phyloP scores from a whole-genome alignment of 352 stramenopile genomes.

The Phytophthora ohioensis region DNA sequence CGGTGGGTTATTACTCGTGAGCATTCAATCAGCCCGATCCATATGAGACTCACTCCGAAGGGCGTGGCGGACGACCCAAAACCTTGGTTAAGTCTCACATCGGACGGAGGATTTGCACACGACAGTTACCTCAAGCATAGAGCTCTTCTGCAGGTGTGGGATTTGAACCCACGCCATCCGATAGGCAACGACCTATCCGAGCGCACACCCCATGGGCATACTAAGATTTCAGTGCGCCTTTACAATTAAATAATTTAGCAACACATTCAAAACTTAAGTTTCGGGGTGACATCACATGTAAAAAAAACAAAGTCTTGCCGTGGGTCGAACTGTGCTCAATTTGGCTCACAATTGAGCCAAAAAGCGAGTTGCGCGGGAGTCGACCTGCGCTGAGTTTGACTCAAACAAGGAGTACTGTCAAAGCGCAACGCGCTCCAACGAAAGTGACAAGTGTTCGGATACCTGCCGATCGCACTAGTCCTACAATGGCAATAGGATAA shows the following conservation, averaged over 20 bases:
- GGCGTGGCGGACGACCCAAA: conserved; percentile 17
- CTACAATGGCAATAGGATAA: no score
- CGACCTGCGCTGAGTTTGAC: not conserved
- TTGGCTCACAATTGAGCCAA: not conserved
- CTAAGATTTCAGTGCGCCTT: not conserved
- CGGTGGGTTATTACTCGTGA: not conserved
- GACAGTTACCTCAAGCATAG: conserved; percentile 40
- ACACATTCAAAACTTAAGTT: not conserved
- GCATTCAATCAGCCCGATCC: not conserved
- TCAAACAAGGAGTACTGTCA: not conserved
- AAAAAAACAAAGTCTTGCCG: not conserved
- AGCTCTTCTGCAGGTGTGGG: conserved; percentile 12
- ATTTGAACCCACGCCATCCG: conserved; percentile 16
- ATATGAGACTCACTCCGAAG: conserved; percentile 24
- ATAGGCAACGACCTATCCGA: not conserved
- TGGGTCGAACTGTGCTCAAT: not conserved
- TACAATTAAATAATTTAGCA: not conserved
- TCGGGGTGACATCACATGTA: not conserved
- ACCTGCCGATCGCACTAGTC: no score
- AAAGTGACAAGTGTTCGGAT: no score
- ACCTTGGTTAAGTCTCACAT: conserved; percentile 40
- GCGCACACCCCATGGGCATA: conserved; percentile 3
- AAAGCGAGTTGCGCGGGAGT: not conserved
- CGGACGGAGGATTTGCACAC: conserved; percentile 35
- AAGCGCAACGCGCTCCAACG: no score